phyloP scores from a whole-genome alignment of 1,284 basidiomycete genomes.

The Schizophyllum commune region DNA sequence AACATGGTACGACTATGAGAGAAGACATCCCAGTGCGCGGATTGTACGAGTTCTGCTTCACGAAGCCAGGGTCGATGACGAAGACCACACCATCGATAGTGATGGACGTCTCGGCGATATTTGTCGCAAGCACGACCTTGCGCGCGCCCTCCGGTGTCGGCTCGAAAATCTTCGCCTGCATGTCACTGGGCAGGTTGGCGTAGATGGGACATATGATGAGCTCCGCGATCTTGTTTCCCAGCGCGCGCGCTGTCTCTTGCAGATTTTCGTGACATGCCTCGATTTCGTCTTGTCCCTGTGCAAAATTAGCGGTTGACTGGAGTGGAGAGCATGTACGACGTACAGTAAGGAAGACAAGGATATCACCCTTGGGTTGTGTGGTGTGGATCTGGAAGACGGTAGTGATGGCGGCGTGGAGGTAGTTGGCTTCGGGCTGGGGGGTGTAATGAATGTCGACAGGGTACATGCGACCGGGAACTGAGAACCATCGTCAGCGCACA shows the following conservation, averaged over 20 bases:
- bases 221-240: conserved; percentile 95
- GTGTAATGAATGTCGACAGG: conserved; percentile 99
- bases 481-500: neutral
- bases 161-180: conserved; percentile 99
- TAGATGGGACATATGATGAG: conserved; percentile 97
- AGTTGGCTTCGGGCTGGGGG: conserved; percentile 96
- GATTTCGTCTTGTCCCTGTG: conserved; percentile 95
- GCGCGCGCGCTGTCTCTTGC: conserved; percentile 87
- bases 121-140: conserved; percentile 97
- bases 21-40: conserved; percentile 96
- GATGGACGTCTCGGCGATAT: conserved; percentile 97
- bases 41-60: conserved; percentile 97
- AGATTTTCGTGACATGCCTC: conserved; percentile 95
- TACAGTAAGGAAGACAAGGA: conserved; percentile 93
- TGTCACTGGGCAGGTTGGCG: conserved; percentile 94
- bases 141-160: conserved; percentile 94
- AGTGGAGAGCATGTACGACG: conserved; percentile 18
- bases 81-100: conserved; percentile 98
- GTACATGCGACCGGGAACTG: conserved; percentile 94
- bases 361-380: conserved; percentile 97
- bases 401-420: conserved; percentile 96
- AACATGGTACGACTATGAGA: conserved; percentile 90
- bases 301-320: conserved; percentile 1
- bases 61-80: conserved; percentile 96
- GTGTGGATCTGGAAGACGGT: conserved; percentile 99